Evolutionary conservation across 78 protist species (phyloP).

Genomic region (Dictyostelium capitatum): DNA sequence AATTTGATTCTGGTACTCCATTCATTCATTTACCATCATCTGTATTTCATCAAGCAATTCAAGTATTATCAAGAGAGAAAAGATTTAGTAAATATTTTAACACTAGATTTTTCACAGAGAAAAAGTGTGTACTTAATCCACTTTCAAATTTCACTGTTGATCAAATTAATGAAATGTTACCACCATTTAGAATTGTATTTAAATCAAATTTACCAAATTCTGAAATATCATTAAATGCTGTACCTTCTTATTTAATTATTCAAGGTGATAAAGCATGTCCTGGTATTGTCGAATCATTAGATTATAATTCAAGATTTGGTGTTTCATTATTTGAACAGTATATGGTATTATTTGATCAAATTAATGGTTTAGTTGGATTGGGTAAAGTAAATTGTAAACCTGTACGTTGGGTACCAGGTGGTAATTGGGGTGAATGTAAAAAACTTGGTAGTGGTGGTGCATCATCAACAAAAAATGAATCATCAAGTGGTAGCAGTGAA

Average conservation of each 20-base stretch:
- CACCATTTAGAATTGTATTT: constrained; percentile 18
- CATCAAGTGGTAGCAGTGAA: not conserved
- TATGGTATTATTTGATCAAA: constrained; percentile 60
- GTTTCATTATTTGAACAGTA: constrained; percentile 34
- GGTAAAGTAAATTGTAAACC: constrained; percentile 47
- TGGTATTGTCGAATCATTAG: constrained; percentile 60
- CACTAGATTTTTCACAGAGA: constrained; percentile 55
- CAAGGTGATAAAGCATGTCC: constrained; percentile 58
- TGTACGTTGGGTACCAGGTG: constrained; percentile 16
- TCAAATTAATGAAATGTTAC: constrained; percentile 51
- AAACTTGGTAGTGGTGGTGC: not conserved
- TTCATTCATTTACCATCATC: constrained; percentile 69
- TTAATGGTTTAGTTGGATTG: constrained; percentile 36
- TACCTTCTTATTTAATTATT: constrained; percentile 25
- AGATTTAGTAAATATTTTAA: constrained; percentile 20
- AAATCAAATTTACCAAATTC: constrained; percentile 7
- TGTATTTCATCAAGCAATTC: constrained; percentile 60
- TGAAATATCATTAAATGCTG: constrained; percentile 38
- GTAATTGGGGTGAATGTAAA: constrained; percentile 45
- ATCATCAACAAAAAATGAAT: constrained; percentile 4
- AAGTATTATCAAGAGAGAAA: constrained; percentile 21
- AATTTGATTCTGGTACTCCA: constrained; percentile 50
- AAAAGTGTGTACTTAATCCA: constrained; percentile 61
- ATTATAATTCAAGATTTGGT: constrained; percentile 51
- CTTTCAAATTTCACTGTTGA: constrained; percentile 15